Evolutionary conservation across 176 grass and related monocot species (phyloP), one percentile per base, ranked within the genome.

Genomic region (Aegilops speltoides): DNA sequence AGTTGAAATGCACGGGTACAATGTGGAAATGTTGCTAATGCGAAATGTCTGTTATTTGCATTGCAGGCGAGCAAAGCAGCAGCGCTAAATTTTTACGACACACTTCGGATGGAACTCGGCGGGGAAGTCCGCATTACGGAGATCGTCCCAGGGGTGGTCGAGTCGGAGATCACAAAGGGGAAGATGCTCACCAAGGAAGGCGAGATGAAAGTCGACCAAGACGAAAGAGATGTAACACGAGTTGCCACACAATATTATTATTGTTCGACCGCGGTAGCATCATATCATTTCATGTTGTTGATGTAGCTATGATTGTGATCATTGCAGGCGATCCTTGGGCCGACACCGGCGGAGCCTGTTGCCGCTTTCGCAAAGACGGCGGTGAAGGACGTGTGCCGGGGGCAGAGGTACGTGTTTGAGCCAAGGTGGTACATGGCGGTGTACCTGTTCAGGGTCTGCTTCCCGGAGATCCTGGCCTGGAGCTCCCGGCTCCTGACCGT

Each of bases 161-260:
- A 94, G 87, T 94, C 89, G 2, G 90, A 92, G 85, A 88, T 90
- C 79, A 90, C 85, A 28, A 95, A 95, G 72, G 93, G 90, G 23
- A 94, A 91, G 80, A 78, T 87, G 22, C 82, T 91, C 70, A 59
- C 80, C 38, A 91, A 89, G 79, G 92, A 92, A 23, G 89, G 89
- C 2, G 80, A 48, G 75, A 89, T 87, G 75, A 78, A 68, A 86
- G 89, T 94, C 7, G 89, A 94, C 77, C 87, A 92, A 43, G 76
- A 85, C 37, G 82, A 82, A 38, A 85, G 87, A 92, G 89, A 94
- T 33, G 89, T 94, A 57, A 87, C 48, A 73, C 43, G 29, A 7
- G 26, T 52, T 29, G 72, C 1, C 71, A 26, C 37, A 2, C 13
- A 0, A 3, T 28, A 2, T 17, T 16, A 2, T 17, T 16, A 19